Base-by-base conservation (phyloP, 495 filamentous ascomycete genomes). In the Corynascus novoguineensis region DNA sequence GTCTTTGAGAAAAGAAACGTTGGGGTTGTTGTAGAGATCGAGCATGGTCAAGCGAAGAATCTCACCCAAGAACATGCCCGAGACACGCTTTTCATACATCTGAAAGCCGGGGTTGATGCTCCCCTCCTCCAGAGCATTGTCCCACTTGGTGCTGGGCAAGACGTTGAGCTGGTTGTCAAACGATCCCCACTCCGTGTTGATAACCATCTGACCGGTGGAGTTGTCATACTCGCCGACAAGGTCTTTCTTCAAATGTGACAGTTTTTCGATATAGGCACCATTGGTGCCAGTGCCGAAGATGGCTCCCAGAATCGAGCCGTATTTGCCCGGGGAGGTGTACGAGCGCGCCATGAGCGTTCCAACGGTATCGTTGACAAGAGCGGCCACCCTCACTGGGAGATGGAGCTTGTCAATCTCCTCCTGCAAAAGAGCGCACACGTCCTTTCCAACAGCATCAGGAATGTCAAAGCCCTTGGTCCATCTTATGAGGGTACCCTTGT, bases 381-480 rank as follows among this genome's bases (percentile, higher is more conserved):
- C 93, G 5, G 92, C 88, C 45, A 98, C 93, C 55, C 84, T 88
- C 38, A 98, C 92, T 3, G 93, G 95, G 14, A 98, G 83, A 56
- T 82, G 72, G 34, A 97, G 83, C 42, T 80, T 81, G 71, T 98
- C 90, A 62, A 98, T 91, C 68, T 96, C 93, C n/a, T 75, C 70
- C 67, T 98, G 93, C 28, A 98, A 80, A 28, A 97, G 78, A 40
- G 82, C 83, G 63, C 93, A 98, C 37, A 98, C 91, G 73, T 98
- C 93, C 69, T 96, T 87, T 34, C 93, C 93, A 55, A 98, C 72
- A 0, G 92, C 86, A 68, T 97, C 95, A 19, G 82, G 80, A 57
- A 98, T 97, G 69, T 97, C 88, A 68, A 96, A 98, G 34, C 93
- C 95, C 77, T 98, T 98, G 28, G 95, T 98, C 93, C 93, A 98